Evolutionary conservation across 2,329 filamentous ascomycete genomes (phyloP), one percentile per base, ranked within the genome.

Genomic region (Phialemoniopsis sp.): DNA sequence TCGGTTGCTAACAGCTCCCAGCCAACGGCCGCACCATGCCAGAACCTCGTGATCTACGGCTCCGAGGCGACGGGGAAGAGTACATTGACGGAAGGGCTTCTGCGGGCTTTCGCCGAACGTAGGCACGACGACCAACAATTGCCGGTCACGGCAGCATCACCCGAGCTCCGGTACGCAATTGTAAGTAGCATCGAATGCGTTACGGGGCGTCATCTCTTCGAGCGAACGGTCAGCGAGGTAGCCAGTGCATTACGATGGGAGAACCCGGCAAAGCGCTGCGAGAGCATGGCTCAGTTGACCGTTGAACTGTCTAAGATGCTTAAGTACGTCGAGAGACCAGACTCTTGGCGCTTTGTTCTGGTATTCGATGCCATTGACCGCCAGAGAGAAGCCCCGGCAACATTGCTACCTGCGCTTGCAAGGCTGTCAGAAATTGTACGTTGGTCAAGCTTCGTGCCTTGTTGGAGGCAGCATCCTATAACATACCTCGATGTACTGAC

Each of bases 361-460:
- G 87, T 96, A 10, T 75, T 97, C 46, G 93, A 97, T 66, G 87
- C 81, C 10, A 83, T 97, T 41, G 91, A 97, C 59, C 78, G 75
- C 46, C 87, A 95, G 59, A 75, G 85, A 53, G 91, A 97, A 55
- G 80, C 85, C 6, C 80, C 86, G 6, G 74, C 80, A 3, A 95
- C 88, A 2, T 64, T 97, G 13, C 66, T 95, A 5, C 82, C 90
- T 26, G 89, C 87, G 12, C 65, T 98, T 45, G 87, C 86, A 16
- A 77, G 90, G 44, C 62, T 98, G 15, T 85, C 87, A 13, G 89
- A 96, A 60, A 75, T 84, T 44, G 87, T 93, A 66, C 52, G 82
- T 66, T 35, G 21, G 15, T 9, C 18, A 10, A 26, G 21, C n/a
- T n/a, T n/a, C n/a, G n/a, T n/a, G n/a, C n/a, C n/a, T n/a, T n/a